Evolutionary conservation across 805 yeast species (phyloP).

Genomic region (Kodamaea neixiangensis): DNA sequence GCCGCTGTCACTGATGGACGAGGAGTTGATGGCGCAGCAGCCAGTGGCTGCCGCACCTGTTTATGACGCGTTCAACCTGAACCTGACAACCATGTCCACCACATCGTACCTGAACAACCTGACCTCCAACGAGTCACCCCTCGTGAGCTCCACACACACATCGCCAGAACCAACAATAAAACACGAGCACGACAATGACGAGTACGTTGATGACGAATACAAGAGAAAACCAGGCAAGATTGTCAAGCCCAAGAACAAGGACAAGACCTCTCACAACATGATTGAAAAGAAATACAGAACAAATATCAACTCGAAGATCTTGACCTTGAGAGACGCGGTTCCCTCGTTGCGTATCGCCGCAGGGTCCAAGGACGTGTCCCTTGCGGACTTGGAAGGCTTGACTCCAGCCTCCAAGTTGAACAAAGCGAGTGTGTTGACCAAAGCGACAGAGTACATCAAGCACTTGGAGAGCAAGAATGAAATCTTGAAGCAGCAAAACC

Average conservation of each 20-base stretch:
- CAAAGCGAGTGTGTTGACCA: slow-evolving; percentile 73
- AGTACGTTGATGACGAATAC: slow-evolving; percentile 10
- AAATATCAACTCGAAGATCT: slow-evolving; percentile 70
- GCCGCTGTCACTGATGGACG: neutral
- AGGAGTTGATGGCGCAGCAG: neutral
- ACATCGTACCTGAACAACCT: slow-evolving; percentile 18
- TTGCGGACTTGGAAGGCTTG: slow-evolving; percentile 65
- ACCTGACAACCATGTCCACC: slow-evolving; percentile 17
- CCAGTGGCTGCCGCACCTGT: neutral
- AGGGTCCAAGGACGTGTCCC: slow-evolving; percentile 39
- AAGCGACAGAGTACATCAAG: slow-evolving; percentile 76
- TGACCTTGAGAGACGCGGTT: slow-evolving; percentile 72
- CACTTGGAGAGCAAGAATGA: slow-evolving; percentile 69
- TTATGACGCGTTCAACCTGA: neutral
- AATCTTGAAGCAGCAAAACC: slow-evolving; percentile 48
- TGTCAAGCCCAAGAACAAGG: slow-evolving; percentile 52
- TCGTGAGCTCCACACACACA: slow-evolving; percentile 23
- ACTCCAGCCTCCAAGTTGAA: slow-evolving; percentile 75
- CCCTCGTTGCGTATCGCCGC: slow-evolving; percentile 71
- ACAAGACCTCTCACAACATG: slow-evolving; percentile 71
- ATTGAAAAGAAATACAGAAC: slow-evolving; percentile 81
- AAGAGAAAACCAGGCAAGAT: slow-evolving; percentile 20
- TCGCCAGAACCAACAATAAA: slow-evolving; percentile 21
- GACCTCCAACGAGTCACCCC: slow-evolving; percentile 17
- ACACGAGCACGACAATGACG: slow-evolving; percentile 6